Conservation (phyloP, 2,329 filamentous ascomycete species). For the Diplodia intermedia region DNA sequence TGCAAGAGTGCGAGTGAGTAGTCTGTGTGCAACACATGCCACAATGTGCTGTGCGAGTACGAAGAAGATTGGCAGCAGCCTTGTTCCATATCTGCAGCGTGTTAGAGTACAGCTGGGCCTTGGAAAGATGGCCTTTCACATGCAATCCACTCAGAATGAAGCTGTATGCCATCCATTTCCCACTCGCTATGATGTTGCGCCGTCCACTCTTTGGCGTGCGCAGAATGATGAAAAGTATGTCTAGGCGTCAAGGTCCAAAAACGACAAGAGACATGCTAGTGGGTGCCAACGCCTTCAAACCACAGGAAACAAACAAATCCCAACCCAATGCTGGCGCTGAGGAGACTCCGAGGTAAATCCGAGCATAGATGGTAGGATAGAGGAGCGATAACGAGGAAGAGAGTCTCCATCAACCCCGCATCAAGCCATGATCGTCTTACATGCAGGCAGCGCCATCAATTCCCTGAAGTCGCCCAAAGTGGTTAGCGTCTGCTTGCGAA, state of each 20-base stretch:
- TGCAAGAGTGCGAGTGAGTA: neutral
- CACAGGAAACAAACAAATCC: neutral
- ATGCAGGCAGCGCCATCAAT: slow-evolving; percentile 52
- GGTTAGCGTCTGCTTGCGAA: neutral
- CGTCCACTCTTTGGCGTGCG: slow-evolving; percentile 18
- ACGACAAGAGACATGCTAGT: slow-evolving; percentile 15
- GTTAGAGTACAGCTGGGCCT: neutral
- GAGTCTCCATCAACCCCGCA: neutral
- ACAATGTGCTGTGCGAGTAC: neutral
- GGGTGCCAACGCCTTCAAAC: slow-evolving; percentile 11
- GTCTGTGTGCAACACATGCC: neutral
- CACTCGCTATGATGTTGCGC: slow-evolving; percentile 1
- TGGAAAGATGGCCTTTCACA: neutral
- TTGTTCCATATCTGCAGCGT: neutral
- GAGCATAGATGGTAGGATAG: neutral
- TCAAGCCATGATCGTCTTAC: slow-evolving; percentile 38
- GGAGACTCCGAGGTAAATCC: neutral
- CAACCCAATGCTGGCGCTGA: neutral
- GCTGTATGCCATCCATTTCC: neutral
- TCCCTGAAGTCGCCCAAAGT: neutral
- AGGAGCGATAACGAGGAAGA: neutral
- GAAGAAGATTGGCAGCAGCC: neutral
- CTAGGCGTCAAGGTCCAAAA: slow-evolving; percentile 17
- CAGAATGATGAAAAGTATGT: slow-evolving; percentile 25
- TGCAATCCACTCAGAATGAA: neutral